Percentiles rank a stretch among this genome's conserved stretches.
These are phyloP conservation scores for Xylaria sp. DNA, from an alignment of 2,329 filamentous ascomycete genomes.

Conservation along the genomic window DNA sequence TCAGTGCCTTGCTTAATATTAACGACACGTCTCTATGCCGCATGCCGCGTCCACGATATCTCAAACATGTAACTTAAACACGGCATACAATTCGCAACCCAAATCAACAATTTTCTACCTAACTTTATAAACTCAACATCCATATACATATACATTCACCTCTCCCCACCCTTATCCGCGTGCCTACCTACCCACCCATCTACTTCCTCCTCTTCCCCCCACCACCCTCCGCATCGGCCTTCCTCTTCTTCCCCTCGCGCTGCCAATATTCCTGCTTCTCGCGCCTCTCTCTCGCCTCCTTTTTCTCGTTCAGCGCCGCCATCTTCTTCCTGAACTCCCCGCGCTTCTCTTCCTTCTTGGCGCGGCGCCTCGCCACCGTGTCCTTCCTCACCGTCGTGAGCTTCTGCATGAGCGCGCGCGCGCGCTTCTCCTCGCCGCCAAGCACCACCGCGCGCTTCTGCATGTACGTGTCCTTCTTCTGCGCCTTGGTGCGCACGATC, in stretches of 20 bases:
- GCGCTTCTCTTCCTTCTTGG: constrained; percentile 89
- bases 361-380: constrained; percentile 82
- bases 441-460: constrained; percentile 95
- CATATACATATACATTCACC: background rate
- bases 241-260: constrained; percentile 81
- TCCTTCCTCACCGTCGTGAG: constrained; percentile 91
- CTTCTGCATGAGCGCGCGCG: constrained; percentile 90
- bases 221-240: constrained; percentile 51
- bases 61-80: background rate
- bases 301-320: constrained; percentile 84
- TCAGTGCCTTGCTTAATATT: no score
- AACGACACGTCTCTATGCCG: no score
- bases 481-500: constrained; percentile 82
- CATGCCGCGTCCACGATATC: no score
- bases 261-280: constrained; percentile 95
- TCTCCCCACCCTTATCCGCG: background rate
- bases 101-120: background rate
- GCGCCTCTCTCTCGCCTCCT: constrained; percentile 84
- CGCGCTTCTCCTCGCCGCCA: constrained; percentile 87
- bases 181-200: background rate
- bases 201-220: constrained; percentile 52
- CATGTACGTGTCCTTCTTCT: constrained; percentile 86
- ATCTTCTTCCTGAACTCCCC: constrained; percentile 85
- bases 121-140: background rate
- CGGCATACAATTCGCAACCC: background rate